Evolutionary conservation across 805 yeast genomes (phyloP).

Genomic region (Tetrapisispora namnaoensis): DNA sequence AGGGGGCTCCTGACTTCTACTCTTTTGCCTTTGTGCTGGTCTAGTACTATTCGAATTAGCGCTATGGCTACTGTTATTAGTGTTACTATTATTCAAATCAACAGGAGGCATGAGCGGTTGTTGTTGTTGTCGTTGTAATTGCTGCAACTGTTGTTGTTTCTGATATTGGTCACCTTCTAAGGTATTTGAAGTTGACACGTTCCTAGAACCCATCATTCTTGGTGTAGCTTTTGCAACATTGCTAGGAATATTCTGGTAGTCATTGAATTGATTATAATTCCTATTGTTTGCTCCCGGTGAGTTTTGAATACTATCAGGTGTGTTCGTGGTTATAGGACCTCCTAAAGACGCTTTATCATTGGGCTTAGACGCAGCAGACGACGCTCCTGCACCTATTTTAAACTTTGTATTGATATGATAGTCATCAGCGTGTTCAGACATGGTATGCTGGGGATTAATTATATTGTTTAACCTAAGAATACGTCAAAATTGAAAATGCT

Average conservation of each 20-base stretch:
- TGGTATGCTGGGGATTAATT: not conserved
- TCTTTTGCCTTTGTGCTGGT: not conserved
- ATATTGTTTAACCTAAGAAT: no score
- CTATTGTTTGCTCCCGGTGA: not conserved
- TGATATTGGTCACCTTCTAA: constrained; percentile 1
- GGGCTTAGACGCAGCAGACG: not conserved
- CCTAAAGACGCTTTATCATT: not conserved
- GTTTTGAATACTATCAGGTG: not conserved
- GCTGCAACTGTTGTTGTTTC: constrained; percentile 6
- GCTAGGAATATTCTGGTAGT: constrained; percentile 4
- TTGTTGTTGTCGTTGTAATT: constrained; percentile 7
- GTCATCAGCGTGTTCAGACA: constrained; percentile 9
- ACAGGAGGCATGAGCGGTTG: constrained; percentile 7
- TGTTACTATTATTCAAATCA: not conserved
- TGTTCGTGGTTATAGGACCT: not conserved
- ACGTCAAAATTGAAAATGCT: no score
- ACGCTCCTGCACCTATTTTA: constrained; percentile 18
- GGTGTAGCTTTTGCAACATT: constrained; percentile 28
- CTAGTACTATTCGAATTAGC: not conserved
- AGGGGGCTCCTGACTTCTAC: constrained; percentile 1
- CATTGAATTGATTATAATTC: not conserved
- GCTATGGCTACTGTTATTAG: not conserved
- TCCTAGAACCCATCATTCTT: constrained; percentile 26
- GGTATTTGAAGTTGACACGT: not conserved
- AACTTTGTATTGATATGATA: constrained; percentile 24